Percentiles rank a stretch among this genome's conserved stretches.
Conservation (phyloP, 352 stramenopile genomes). For the Hyaloperonospora arabidopsidis region DNA sequence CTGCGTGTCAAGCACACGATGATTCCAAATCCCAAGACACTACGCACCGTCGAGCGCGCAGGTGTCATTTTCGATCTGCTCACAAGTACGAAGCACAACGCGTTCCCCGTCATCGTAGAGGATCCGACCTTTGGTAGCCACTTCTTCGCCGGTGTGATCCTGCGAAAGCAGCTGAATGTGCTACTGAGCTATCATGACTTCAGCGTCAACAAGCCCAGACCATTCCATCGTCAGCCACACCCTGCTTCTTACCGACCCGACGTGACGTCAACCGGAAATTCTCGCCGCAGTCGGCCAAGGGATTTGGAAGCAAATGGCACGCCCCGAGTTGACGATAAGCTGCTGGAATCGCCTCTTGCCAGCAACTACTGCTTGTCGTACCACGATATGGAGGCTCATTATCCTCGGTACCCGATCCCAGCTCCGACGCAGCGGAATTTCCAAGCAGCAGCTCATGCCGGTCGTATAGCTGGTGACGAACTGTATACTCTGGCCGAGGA, state of each 20-base stretch:
- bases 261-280: constrained; percentile 21
- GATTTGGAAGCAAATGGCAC: constrained; percentile 27
- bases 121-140: constrained; percentile 75
- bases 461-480: constrained; percentile 27
- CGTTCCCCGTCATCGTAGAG: constrained; percentile 82
- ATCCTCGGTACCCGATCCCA: constrained; percentile 72
- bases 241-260: constrained; percentile 34
- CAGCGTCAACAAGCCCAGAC: constrained; percentile 52
- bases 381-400: constrained; percentile 74
- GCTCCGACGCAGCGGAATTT: constrained; percentile 35
- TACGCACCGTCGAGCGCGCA: constrained; percentile 87
- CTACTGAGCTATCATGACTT: constrained; percentile 67
- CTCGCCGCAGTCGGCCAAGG: constrained; percentile 20
- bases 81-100: constrained; percentile 79
- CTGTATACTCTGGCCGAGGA: constrained; percentile 60
- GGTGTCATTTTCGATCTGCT: constrained; percentile 92
- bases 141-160: constrained; percentile 76
- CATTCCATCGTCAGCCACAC: constrained; percentile 64
- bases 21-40: constrained; percentile 89
- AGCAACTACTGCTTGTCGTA: constrained; percentile 65
- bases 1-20: constrained; percentile 90
- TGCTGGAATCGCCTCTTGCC: constrained; percentile 31
- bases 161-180: constrained; percentile 77
- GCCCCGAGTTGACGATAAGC: constrained; percentile 35
- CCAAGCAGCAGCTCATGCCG: constrained; percentile 19